Percentiles rank a stretch among this genome's conserved stretches.
phyloP scores from a whole-genome alignment of 495 filamentous ascomycete species.

The Talaromyces trachyspermus region DNA sequence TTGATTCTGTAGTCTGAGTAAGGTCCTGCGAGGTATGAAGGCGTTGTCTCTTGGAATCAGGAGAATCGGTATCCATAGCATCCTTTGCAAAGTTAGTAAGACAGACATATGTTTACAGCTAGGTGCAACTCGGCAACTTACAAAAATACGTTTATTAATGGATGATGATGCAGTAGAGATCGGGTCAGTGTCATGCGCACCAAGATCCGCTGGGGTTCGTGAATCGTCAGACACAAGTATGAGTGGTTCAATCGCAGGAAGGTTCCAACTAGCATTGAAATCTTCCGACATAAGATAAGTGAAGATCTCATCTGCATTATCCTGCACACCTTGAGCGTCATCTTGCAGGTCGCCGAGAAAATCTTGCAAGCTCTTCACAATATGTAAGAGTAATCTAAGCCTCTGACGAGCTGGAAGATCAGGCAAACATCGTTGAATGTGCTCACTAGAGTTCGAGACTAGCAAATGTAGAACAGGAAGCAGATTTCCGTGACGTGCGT shows the following conservation, averaged over 20 bases:
- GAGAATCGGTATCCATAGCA: slow-evolving; percentile 22
- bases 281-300: slow-evolving; percentile 28
- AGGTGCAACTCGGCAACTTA: no score
- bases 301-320: slow-evolving; percentile 39
- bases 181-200: neutral
- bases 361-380: slow-evolving; percentile 31
- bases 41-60: slow-evolving; percentile 26
- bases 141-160: slow-evolving; percentile 29
- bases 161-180: neutral
- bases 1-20: slow-evolving; percentile 30
- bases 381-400: slow-evolving; percentile 31
- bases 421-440: slow-evolving; percentile 46
- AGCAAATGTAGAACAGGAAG: slow-evolving; percentile 47
- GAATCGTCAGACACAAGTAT: slow-evolving; percentile 20
- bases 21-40: slow-evolving; percentile 24
- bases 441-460: slow-evolving; percentile 48
- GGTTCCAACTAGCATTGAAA: slow-evolving; percentile 29
- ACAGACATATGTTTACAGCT: neutral
- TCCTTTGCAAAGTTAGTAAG: slow-evolving; percentile 9
- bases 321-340: slow-evolving; percentile 35
- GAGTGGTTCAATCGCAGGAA: slow-evolving; percentile 37
- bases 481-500: slow-evolving; percentile 30
- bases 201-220: slow-evolving; percentile 7
- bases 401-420: slow-evolving; percentile 29
- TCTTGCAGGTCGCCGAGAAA: slow-evolving; percentile 42